phyloP scores from a whole-genome alignment of 306 rosid species.

The Benincasa hispida region DNA sequence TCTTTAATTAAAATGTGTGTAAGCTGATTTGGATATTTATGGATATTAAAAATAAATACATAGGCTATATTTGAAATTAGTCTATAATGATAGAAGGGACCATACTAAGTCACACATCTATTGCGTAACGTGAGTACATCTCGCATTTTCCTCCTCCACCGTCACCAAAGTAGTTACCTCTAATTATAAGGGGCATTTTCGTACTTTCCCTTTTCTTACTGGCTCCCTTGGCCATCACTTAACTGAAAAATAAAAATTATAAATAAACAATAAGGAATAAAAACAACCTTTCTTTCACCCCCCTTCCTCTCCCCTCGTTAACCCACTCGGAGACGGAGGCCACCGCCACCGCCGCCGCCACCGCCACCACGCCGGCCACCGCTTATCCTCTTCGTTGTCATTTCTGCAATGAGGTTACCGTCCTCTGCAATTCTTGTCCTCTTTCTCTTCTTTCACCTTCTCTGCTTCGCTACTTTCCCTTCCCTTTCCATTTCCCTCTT shows the following conservation, averaged over 20 bases:
- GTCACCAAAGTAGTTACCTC: not conserved
- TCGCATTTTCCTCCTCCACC: not conserved
- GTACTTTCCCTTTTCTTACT: constrained; percentile 8
- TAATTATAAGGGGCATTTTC: constrained; percentile 21
- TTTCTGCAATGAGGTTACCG: constrained; percentile 52
- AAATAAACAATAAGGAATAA: not conserved
- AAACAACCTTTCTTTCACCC: not conserved
- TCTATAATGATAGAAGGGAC: not conserved
- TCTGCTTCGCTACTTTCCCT: constrained; percentile 14
- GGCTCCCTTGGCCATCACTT: not conserved
- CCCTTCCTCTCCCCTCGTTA: not conserved
- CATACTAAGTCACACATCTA: not conserved
- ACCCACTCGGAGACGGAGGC: not conserved
- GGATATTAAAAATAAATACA: too few species aligned
- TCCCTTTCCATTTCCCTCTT: constrained; percentile 29
- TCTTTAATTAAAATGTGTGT: too few species aligned
- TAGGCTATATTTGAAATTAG: too few species aligned
- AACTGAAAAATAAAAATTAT: not conserved
- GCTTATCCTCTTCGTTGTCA: not conserved
- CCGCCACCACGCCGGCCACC: not conserved
- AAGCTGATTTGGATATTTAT: too few species aligned
- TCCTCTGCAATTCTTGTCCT: constrained; percentile 21
- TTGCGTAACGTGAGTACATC: not conserved
- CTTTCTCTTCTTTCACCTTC: constrained; percentile 24
- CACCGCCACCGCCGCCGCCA: not conserved